Base-by-base conservation (phyloP, 495 filamentous ascomycete genomes). In the Penicillium nucicola region DNA sequence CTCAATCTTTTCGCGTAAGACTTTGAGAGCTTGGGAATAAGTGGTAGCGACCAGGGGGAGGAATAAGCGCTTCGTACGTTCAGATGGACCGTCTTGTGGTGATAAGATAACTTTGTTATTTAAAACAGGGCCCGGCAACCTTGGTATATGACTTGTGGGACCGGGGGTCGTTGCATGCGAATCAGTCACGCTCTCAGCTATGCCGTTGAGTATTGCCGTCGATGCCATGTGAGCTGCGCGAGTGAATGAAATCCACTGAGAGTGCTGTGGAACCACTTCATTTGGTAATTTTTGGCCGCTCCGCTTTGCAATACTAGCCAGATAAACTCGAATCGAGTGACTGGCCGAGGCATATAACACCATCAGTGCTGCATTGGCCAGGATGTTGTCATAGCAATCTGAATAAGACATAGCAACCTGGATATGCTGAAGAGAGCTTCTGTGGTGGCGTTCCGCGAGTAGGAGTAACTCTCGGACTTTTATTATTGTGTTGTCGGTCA, bases 341-440 rank as follows among this genome's bases (percentile, higher is more conserved):
- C 64, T 74, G 5, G 52, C 66, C 4, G 70, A 72, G 5, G 65
- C 71, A 45, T 76, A 75, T 58, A 76, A 57, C 18, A 65, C 71
- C 71, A 77, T 77, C 56, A 77, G 55, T 8, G 70, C 67, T 1
- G 73, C 70, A 46, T 74, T 77, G 13, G 70, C 70, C 6, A 77
- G 66, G 4, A 72, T 51, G 40, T 62, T 45, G 51, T 75, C 70
- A 18, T 62, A 62, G 11, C 65, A 61, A 4, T 67, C 60, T 13
- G 53, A 44, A 18, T 64, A 52, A 5, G 56, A 58, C 15, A 72
- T 54, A 0, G 60, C 44, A 0, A 48, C 53, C 44, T 68, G 65
- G 7, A 71, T 63, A 22, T 66, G 55, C 4, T 44, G 60, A 9
- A 75, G 52, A 1, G 69, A 69, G 15, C 60, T 60, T 43, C 54